Evolutionary conservation across 805 yeast genomes (phyloP), one percentile per base, ranked within the genome.

Genomic region (Schwanniomyces polymorphus): DNA sequence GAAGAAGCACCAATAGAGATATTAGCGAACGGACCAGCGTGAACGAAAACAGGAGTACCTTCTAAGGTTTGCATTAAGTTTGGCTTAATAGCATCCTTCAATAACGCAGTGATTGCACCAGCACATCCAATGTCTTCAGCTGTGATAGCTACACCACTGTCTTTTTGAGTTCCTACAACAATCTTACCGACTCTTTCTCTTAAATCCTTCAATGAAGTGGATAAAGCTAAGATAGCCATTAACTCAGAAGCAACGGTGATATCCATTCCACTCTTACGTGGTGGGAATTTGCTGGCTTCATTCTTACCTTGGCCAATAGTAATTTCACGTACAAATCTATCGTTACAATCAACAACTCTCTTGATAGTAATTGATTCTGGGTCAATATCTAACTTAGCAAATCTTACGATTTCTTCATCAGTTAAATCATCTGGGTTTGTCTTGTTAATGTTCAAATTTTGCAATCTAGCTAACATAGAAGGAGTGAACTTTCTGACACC

Each of bases 11-110:
- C 99, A 64, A 92, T 92, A 28, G 97, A 88, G 55, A 92, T 92
- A 72, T 92, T 92, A 55, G 98, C 98, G 67, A 92, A 92, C 26
- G 98, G 98, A 53, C 98, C 98, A 35, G 97, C 97, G 65, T 92
- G 98, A 16, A 92, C 97, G 61, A 92, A 84, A 23, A 92, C 98
- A 5, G 98, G 98, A 7, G 97, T 91, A 50, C 98, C 98, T 72
- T 92, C 97, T 51, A 92, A 79, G 43, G 97, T 89, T 72, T 92
- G 98, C 98, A 92, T 92, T 65, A 92, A 70, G 65, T 89, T 92
- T 55, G 98, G 98, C 74, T 91, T 92, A 65, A 92, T 85, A 21
- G 98, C 97, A 64, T 92, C 98, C 73, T 91, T 92, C 78, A 92
- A 76, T 61, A 92, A 78, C 10, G 98, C 97, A 42, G 97, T 86